Conservation (phyloP, 1,284 basidiomycete species). For the Cerioporus squamosus region DNA sequence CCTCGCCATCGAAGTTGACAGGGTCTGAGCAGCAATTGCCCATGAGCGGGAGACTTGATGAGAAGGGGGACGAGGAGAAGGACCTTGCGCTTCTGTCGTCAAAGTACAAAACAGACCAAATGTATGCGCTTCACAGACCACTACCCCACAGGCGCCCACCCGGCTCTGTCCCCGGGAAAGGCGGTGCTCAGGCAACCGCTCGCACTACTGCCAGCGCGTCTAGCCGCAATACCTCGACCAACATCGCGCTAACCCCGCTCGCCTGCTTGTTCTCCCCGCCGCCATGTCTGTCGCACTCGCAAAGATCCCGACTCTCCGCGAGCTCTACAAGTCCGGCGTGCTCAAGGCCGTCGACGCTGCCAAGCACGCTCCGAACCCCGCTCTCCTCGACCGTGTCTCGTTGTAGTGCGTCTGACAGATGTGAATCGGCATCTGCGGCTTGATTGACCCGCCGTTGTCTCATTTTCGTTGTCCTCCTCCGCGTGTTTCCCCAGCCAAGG, state of each 20-base stretch:
- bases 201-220: too few relatives aligned
- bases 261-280: not conserved
- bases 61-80: conserved; percentile 14
- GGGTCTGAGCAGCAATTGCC: conserved; percentile 49
- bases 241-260: not conserved
- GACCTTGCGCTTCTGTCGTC: conserved; percentile 15
- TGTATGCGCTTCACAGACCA: conserved; percentile 1
- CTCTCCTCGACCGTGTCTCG: conserved; percentile 57
- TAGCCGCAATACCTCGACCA: not conserved
- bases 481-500: conserved; percentile 56
- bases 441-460: conserved; percentile 10
- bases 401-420: conserved; percentile 53
- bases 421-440: conserved; percentile 7
- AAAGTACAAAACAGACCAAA: conserved; percentile 34
- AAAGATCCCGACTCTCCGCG: conserved; percentile 55
- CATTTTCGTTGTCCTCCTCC: conserved; percentile 4
- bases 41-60: conserved; percentile 27
- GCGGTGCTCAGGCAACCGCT: conserved; percentile 15
- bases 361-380: conserved; percentile 40
- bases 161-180: too few relatives aligned
- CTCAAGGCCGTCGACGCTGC: conserved; percentile 35
- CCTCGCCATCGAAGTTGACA: conserved; percentile 92
- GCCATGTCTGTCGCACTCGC: conserved; percentile 42
- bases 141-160: conserved; percentile 8
- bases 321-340: conserved; percentile 48